phyloP scores from a whole-genome alignment of 1,284 basidiomycete species.

The Earliella scabrosa region DNA sequence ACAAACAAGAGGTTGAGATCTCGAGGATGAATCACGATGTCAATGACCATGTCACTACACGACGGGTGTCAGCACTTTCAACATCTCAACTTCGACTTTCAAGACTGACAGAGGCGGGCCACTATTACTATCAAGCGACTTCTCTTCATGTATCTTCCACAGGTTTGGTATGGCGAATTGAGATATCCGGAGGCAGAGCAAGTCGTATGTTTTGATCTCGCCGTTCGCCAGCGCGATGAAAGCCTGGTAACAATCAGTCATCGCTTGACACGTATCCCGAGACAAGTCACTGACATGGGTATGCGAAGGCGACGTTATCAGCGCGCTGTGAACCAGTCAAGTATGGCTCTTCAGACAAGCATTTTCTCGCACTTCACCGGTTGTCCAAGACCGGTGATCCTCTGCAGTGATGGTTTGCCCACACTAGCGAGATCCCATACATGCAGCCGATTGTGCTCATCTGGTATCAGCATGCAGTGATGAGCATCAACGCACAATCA shows the following conservation, averaged over 20 bases:
- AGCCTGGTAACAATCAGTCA: constrained; percentile 43
- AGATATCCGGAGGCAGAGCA: constrained; percentile 67
- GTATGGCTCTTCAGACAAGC: background rate
- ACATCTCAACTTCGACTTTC: background rate
- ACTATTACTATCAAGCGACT: constrained; percentile 60
- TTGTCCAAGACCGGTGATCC: constrained; percentile 55
- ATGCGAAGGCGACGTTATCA: constrained; percentile 75
- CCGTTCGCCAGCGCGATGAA: constrained; percentile 64
- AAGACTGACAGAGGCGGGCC: constrained; percentile 37
- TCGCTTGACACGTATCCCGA: constrained; percentile 6
- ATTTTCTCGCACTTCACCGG: constrained; percentile 45
- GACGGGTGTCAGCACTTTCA: constrained; percentile 21
- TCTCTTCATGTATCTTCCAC: constrained; percentile 79
- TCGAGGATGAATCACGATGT: constrained; percentile 76
- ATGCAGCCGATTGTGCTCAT: constrained; percentile 67
- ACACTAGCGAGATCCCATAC: constrained; percentile 68
- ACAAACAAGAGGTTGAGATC: constrained; percentile 83
- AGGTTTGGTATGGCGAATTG: constrained; percentile 72
- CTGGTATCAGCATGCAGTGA: constrained; percentile 45
- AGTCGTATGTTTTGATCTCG: constrained; percentile 71
- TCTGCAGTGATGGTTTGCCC: constrained; percentile 58
- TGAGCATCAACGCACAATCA: background rate
- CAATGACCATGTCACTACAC: constrained; percentile 53
- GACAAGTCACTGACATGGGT: constrained; percentile 69
- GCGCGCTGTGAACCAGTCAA: constrained; percentile 44